Percentiles rank a stretch among this genome's conserved stretches.
These are phyloP conservation scores for Metschnikowia bowlesiae DNA, from an alignment of 805 yeast genomes.

Conservation along the genomic window DNA sequence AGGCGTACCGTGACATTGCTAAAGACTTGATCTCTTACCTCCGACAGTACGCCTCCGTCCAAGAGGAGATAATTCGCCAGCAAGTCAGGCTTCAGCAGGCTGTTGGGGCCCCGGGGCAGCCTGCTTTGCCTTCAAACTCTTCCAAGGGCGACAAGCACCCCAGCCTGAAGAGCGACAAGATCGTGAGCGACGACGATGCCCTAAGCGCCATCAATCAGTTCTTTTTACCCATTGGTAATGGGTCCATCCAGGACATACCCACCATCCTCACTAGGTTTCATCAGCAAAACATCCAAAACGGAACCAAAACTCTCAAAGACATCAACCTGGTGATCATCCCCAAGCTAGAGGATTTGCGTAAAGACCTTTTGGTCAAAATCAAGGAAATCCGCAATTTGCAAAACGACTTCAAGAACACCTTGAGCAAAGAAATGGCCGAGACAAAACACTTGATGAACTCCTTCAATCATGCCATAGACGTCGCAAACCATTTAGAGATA, in stretches of 20 bases:
- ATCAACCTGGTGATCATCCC: slow-evolving; percentile 47
- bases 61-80: slow-evolving; percentile 84
- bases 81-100: slow-evolving; percentile 79
- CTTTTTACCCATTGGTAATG: slow-evolving; percentile 74
- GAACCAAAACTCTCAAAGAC: slow-evolving; percentile 45
- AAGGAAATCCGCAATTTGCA: slow-evolving; percentile 80
- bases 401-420: slow-evolving; percentile 78
- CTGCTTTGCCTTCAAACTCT: slow-evolving; percentile 1
- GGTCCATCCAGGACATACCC: slow-evolving; percentile 81
- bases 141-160: slow-evolving; percentile 9
- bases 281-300: slow-evolving; percentile 35
- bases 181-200: slow-evolving; percentile 25
- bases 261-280: slow-evolving; percentile 53
- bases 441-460: slow-evolving; percentile 38
- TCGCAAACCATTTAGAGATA: slow-evolving; percentile 44
- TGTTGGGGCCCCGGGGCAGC: slow-evolving; percentile 24
- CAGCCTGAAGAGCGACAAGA: slow-evolving; percentile 9
- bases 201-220: slow-evolving; percentile 39
- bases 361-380: slow-evolving; percentile 78
- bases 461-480: slow-evolving; percentile 61
- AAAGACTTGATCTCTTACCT: slow-evolving; percentile 71
- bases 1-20: slow-evolving; percentile 80
- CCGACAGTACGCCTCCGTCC: slow-evolving; percentile 74
- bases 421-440: slow-evolving; percentile 52
- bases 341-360: slow-evolving; percentile 51